These are phyloP conservation scores for Clonostachys sp. DNA, from an alignment of 2,329 filamentous ascomycete genomes.

Conservation along the genomic window DNA sequence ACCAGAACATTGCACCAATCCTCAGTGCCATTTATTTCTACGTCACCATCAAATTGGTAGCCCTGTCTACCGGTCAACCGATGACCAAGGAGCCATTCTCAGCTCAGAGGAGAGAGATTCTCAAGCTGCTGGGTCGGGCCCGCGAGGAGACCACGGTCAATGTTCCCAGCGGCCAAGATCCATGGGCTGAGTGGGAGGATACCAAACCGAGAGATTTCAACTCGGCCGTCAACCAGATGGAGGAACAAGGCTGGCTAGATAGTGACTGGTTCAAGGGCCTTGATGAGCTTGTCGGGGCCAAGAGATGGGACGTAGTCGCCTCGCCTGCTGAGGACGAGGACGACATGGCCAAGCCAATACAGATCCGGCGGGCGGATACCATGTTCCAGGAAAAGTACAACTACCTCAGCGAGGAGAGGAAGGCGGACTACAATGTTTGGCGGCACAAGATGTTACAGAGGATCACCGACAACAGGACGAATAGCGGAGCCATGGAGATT, in stretches of 20 bases:
- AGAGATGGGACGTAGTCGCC: constrained; percentile 11
- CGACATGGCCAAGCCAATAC: constrained; percentile 23
- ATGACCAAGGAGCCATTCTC: constrained; percentile 24
- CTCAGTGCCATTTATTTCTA: constrained; percentile 58
- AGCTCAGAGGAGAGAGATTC: constrained; percentile 35
- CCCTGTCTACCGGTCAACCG: constrained; percentile 23
- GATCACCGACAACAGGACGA: constrained; percentile 39
- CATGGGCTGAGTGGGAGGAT: constrained; percentile 49
- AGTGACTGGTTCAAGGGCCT: constrained; percentile 61
- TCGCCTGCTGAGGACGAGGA: constrained; percentile 18
- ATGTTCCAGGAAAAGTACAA: constrained; percentile 76
- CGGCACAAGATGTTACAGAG: constrained; percentile 52
- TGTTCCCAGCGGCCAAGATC: constrained; percentile 37
- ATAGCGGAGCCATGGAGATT: constrained; percentile 24
- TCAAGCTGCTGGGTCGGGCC: constrained; percentile 32
- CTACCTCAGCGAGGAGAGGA: constrained; percentile 61
- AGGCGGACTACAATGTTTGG: constrained; percentile 60
- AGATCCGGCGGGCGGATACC: constrained; percentile 50
- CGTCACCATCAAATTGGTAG: constrained; percentile 45
- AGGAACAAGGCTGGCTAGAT: constrained; percentile 50
- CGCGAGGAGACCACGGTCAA: constrained; percentile 31
- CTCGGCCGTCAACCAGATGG: constrained; percentile 54
- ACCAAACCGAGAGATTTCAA: constrained; percentile 53
- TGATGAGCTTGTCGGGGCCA: constrained; percentile 39
- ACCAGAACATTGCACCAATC: constrained; percentile 44